Evolutionary conservation across 2,329 filamentous ascomycete species (phyloP).

Genomic region (Verruconis gallopava): DNA sequence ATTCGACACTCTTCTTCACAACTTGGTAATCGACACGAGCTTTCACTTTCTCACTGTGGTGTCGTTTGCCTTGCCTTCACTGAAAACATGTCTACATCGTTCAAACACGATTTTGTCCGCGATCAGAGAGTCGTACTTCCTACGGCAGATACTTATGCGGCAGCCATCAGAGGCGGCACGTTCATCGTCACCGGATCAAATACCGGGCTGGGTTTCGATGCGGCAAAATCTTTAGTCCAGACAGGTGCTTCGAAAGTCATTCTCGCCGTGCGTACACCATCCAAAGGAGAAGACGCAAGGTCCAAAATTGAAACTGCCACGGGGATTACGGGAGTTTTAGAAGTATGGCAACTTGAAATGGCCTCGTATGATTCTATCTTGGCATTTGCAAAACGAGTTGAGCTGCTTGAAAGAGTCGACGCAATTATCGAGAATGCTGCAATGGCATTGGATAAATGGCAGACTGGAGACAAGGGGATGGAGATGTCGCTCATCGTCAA

Average conservation of each 20-base stretch:
- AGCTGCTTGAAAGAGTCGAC: slow-evolving; percentile 22
- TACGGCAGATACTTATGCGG: neutral
- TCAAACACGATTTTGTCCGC: neutral
- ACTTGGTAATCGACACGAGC: no score
- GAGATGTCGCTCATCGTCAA: slow-evolving; percentile 27
- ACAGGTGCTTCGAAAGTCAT: slow-evolving; percentile 31
- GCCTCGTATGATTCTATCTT: slow-evolving; percentile 24
- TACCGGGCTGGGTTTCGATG: slow-evolving; percentile 34
- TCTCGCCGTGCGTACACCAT: slow-evolving; percentile 29
- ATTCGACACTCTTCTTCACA: no score
- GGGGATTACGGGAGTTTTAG: neutral
- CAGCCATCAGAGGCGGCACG: neutral
- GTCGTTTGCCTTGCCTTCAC: no score
- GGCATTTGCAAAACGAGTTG: slow-evolving; percentile 19
- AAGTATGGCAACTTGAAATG: slow-evolving; percentile 35
- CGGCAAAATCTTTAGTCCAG: slow-evolving; percentile 28
- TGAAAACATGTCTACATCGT: no score
- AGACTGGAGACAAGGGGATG: slow-evolving; percentile 15
- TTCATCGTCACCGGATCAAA: slow-evolving; percentile 34
- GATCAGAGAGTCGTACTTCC: neutral
- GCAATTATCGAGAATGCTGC: slow-evolving; percentile 28
- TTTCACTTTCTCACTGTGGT: no score
- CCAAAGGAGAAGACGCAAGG: slow-evolving; percentile 32
- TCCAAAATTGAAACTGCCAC: slow-evolving; percentile 21
- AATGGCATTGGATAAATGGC: slow-evolving; percentile 17